phyloP scores from a whole-genome alignment of 2,329 filamentous ascomycete species.

The Cadophora malorum region DNA sequence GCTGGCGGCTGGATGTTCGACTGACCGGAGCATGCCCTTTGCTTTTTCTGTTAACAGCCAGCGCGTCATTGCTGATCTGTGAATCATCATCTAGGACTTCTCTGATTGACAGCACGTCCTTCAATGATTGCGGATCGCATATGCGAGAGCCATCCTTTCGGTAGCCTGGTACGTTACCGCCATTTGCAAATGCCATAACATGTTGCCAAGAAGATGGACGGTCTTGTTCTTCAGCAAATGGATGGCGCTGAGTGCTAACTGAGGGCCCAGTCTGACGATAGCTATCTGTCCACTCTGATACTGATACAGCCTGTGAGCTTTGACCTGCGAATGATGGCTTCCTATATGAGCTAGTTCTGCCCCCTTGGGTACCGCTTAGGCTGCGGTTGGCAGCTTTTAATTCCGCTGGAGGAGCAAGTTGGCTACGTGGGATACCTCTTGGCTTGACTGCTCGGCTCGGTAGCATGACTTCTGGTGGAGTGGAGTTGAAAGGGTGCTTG shows the following conservation, averaged over 20 bases:
- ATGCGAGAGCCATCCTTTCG: constrained; percentile 16
- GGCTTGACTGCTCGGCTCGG: constrained; percentile 10
- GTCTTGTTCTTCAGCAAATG: constrained; percentile 10
- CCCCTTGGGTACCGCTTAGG: background rate
- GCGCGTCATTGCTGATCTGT: background rate
- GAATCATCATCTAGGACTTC: constrained; percentile 11
- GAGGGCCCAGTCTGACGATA: constrained; percentile 20
- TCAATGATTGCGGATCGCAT: background rate
- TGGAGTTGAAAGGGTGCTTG: constrained; percentile 40
- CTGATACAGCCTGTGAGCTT: constrained; percentile 1
- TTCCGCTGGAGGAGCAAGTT: constrained; percentile 1
- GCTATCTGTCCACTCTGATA: constrained; percentile 20
- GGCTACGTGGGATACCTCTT: constrained; percentile 15
- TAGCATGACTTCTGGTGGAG: constrained; percentile 37
- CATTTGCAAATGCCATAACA: constrained; percentile 29
- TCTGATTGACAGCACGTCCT: background rate
- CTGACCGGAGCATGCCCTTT: constrained; percentile 9
- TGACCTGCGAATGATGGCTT: background rate
- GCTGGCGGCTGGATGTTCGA: constrained; percentile 32
- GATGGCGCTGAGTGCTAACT: constrained; percentile 8
- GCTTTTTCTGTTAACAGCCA: background rate
- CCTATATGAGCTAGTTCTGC: background rate
- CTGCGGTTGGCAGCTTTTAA: background rate
- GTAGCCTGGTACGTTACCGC: constrained; percentile 23
- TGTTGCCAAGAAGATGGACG: constrained; percentile 35